These are phyloP conservation scores for Adiantum capillusveneris DNA, from an alignment of 75 land plant genomes.

Conservation along the genomic window DNA sequence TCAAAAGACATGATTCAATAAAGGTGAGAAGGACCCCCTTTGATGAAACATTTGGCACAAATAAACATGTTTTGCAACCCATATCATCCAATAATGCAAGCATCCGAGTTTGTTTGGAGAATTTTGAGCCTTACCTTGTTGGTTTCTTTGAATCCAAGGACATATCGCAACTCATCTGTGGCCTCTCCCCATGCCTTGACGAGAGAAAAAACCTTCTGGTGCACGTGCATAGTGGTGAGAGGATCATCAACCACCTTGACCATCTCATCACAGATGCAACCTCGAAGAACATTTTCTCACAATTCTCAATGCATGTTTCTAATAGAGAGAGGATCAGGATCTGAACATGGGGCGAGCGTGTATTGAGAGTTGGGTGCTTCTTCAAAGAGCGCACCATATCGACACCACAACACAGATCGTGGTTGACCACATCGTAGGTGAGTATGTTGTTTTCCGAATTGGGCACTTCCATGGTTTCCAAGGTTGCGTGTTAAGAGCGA, in stretches of 20 bases:
- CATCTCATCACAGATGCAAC: conserved; percentile 97
- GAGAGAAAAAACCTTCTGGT: too few relatives aligned
- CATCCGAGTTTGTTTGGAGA: too few relatives aligned
- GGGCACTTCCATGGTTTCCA: conserved; percentile 54
- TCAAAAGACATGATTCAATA: too few relatives aligned
- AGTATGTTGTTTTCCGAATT: conserved; percentile 74
- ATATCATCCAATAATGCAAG: too few relatives aligned
- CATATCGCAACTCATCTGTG: too few relatives aligned
- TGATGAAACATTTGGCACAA: too few relatives aligned
- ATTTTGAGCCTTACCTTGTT: too few relatives aligned
- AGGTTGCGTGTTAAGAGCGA: conserved; percentile 53
- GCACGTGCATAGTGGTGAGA: too few relatives aligned
- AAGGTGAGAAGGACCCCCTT: too few relatives aligned
- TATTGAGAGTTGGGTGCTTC: conserved; percentile 50
- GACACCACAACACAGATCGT: conserved; percentile 51
- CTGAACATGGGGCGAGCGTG: conserved; percentile 52
- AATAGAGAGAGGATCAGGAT: conserved; percentile 64
- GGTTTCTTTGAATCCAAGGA: too few relatives aligned
- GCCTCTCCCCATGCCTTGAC: too few relatives aligned
- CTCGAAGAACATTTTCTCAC: conserved; percentile 89
- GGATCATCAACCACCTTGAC: conserved; percentile 92
- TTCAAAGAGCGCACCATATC: conserved; percentile 71
- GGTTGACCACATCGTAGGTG: conserved; percentile 77
- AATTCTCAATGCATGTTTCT: conserved; percentile 83
- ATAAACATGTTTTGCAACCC: too few relatives aligned